Evolutionary conservation across 345 rosid genomes (phyloP), one percentile per base, ranked within the genome.

Genomic region (Arabis alpina): DNA sequence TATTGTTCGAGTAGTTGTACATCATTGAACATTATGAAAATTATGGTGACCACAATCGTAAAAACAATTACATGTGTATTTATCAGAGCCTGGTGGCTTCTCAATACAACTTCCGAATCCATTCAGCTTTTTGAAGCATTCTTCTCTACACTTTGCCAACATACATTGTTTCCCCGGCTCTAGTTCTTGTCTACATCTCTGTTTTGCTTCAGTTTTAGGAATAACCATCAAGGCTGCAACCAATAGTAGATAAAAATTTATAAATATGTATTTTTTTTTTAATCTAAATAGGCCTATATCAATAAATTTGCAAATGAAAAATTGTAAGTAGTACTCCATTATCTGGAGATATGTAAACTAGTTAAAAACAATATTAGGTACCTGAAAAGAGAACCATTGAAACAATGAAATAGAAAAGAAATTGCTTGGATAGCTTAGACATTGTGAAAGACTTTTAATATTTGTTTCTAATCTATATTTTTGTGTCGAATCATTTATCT

Each of bases 61-160:
- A 2, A 47, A 1, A 56, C 71, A 73, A 4, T 15, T 65, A 48
- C 77, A 73, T 4, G 55, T 30, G 14, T 57, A 65, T 4, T 56
- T 15, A 4, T 0, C 4, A 19, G 60, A 57, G 37, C 66, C 45
- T 27, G 36, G 6, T 39, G 77, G 71, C 2, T 12, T 56, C 44
- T 72, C 71, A 15, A 28, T 0, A 52, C 71, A 73, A 25, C 10
- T 23, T 40, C 66, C 66, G 7, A 28, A 65, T 64, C 77, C 71
- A 2, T 65, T 73, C 1, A 54, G 34, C 19, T 43, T 27, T 15
- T 56, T 40, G 0, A 13, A 30, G 41, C 77, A 73, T 10, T 3
- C 13, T 30, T 48, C 58, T 12, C 66, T 73, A 16, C 77, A 73
- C 0, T 49, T 28, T n/a, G 60, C 2, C 40, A 73, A 48, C 9